Evolutionary conservation across 1,284 basidiomycete species (phyloP), one percentile per base, ranked within the genome.

Genomic region (Boletus mariae): DNA sequence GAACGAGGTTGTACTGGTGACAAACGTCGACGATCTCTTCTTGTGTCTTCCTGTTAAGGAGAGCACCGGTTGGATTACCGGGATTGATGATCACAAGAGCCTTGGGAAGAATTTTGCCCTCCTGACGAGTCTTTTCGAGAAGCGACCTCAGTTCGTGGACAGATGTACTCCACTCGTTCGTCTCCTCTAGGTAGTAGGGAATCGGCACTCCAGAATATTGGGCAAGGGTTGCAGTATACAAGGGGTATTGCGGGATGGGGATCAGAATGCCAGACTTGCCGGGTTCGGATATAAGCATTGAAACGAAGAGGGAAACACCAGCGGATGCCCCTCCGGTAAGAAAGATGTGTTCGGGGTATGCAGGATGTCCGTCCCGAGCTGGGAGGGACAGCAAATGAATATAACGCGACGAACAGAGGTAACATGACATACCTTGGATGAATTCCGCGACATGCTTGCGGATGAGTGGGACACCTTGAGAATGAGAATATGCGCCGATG

Each of bases 191-290:
- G 70, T 91, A 85, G 75, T 99, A 99, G 0, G 92, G 90, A 40
- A 98, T 75, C 0, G 92, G 76, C n/a, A 82, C 76, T 23, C 94
- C 94, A 45, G 80, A 77, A 71, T 84, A 85, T 64, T 94, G 87
- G 0, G 95, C 90, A 47, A 99, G 85, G 0, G 94, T 88, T 23
- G 96, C 96, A 43, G 94, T 97, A 74, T 98, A 98, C 15, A 99
- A 80, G 1, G 96, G 96, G 70, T 99, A 99, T 76, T 99, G 96
- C 1, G 96, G 96, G 59, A 99, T 98, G 25, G 96, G 96, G 66
- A 99, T 98, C 57, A 96, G 80, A 61, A 96, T 82, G 9, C 92
- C 94, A 47, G 84, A 81, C 20, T 79, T 77, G 15, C 80, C 78
- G 5, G 80, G 76, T 26, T 79, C 73, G 10, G 75, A 66, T 63